These are phyloP conservation scores for Hibiscus trionum DNA, from an alignment of 345 rosid species.

Conservation along the genomic window DNA sequence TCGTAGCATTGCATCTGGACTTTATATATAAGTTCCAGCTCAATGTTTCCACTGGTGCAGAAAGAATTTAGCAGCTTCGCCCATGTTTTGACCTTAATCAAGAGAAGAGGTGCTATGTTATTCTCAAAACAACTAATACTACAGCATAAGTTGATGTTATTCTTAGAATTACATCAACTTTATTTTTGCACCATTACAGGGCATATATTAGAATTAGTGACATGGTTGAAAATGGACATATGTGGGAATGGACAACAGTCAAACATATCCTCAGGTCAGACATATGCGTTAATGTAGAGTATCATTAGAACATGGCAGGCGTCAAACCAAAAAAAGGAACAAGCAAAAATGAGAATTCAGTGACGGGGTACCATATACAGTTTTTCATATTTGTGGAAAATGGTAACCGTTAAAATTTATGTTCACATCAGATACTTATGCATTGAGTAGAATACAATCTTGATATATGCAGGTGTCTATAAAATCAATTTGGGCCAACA, in stretches of 20 bases:
- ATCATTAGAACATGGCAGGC: neutral
- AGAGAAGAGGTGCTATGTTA: neutral
- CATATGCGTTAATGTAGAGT: neutral
- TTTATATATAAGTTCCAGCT: slow-evolving; percentile 91
- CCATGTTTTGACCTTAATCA: slow-evolving; percentile 82
- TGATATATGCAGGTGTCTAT: too few species aligned
- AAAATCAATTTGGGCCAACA: too few species aligned
- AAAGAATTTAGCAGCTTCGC: slow-evolving; percentile 65
- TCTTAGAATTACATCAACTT: too few species aligned
- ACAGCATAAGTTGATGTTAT: neutral
- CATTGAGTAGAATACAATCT: too few species aligned
- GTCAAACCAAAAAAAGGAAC: too few species aligned
- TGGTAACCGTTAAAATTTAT: too few species aligned
- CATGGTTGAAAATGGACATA: neutral
- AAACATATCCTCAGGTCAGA: neutral
- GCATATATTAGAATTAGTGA: neutral
- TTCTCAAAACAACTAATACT: neutral
- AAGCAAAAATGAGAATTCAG: neutral
- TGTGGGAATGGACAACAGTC: neutral
- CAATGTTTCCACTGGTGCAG: slow-evolving; percentile 80
- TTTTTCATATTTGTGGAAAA: too few species aligned
- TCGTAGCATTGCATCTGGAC: slow-evolving; percentile 98
- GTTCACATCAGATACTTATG: too few species aligned
- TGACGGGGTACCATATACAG: too few species aligned
- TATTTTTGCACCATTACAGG: neutral